Base-by-base conservation (phyloP, 2,329 filamentous ascomycete genomes). In the Neonectria punicea region DNA sequence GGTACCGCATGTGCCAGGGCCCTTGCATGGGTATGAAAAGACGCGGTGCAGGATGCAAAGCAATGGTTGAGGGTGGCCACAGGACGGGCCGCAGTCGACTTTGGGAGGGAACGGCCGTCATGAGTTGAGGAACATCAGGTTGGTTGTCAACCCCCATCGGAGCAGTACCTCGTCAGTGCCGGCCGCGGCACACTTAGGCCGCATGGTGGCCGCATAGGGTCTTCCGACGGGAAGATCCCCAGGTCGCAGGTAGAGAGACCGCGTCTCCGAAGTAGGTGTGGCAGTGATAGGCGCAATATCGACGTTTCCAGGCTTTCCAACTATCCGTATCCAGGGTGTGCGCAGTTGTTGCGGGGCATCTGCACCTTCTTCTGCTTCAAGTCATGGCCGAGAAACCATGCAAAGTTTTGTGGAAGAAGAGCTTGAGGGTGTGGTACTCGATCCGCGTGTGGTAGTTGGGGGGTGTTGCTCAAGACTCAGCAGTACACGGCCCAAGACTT, bases 1-100 rank as follows among this genome's bases (percentile, higher is more conserved):
- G 62, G 57, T 67, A 67, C 63, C 53, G 64, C 57, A 76, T 76
- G 74, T 75, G 68, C 71, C 67, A 67, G 67, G 74, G 68, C 54
- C 22, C 53, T 58, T 53, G 63, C n/a, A 66, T 72, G 65, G 66
- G 61, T 63, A 59, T 58, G 18, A n/a, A 57, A 57, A 63, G 65
- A 47, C 39, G 39, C 56, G 43, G 61, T 61, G 63, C 36, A 55
- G 47, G 55, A 65, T 61, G 68, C 63, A 71, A 65, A 63, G 61
- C 62, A 58, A 34, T 62, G 63, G 47, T 61, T 73, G 56, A 53
- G 39, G 64, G 54, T 54, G 63, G 58, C 53, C 61, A 56, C 63
- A 53, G 59, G 58, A 58, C 43, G 50, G 69, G 53, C 67, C 60
- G 64, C 62, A 63, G 64, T 59, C 51, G 58, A 58, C 54, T 49